Conservation (phyloP, 1,284 basidiomycete genomes). For the Cryptococcus neoformans region DNA sequence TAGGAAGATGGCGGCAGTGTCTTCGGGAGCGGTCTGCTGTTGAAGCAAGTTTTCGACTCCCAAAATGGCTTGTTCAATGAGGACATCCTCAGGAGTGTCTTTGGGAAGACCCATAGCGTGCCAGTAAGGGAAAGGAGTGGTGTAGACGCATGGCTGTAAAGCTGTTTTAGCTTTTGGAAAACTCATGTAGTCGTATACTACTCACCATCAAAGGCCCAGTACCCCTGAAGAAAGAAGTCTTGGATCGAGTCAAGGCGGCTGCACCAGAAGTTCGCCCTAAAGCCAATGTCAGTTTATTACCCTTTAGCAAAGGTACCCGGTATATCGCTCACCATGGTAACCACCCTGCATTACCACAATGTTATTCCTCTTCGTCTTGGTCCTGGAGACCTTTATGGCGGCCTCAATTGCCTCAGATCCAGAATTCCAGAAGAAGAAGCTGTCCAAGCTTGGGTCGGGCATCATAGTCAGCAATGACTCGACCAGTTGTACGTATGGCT, state of each 20-base stretch:
- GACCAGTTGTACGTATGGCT: constrained; percentile 78
- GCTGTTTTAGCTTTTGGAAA: constrained; percentile 1
- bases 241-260: constrained; percentile 79
- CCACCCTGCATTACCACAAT: constrained; percentile 86
- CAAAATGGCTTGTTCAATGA: constrained; percentile 66
- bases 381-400: constrained; percentile 58
- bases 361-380: constrained; percentile 74
- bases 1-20: constrained; percentile 86
- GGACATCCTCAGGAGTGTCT: constrained; percentile 60
- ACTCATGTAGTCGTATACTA: not conserved
- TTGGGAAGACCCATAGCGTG: constrained; percentile 71
- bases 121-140: constrained; percentile 85
- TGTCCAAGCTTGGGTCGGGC: constrained; percentile 48
- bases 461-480: constrained; percentile 36
- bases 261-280: constrained; percentile 71
- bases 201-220: constrained; percentile 75
- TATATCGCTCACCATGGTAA: constrained; percentile 63
- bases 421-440: constrained; percentile 93
- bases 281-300: not conserved
- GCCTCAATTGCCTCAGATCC: constrained; percentile 42
- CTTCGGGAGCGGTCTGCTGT: constrained; percentile 77
- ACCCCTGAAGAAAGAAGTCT: constrained; percentile 82
- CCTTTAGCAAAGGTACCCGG: not conserved
- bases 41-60: constrained; percentile 78
- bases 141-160: constrained; percentile 73